phyloP scores from a whole-genome alignment of 1,284 basidiomycete species.

The Sanghuangporus sanghuang region DNA sequence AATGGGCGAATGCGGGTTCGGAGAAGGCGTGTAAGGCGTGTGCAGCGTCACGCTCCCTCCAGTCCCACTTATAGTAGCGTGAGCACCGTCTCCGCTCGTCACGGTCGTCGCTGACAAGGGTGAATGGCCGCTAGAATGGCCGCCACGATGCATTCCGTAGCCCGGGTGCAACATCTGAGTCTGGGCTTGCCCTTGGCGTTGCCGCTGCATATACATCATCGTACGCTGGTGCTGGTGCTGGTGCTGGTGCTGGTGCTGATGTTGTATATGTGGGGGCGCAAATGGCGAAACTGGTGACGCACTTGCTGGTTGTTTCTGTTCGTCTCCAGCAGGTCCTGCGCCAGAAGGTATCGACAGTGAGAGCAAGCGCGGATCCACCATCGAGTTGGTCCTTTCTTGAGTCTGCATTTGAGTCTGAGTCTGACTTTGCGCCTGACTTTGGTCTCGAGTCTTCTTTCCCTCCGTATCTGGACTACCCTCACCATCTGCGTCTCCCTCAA shows the following conservation, averaged over 20 bases:
- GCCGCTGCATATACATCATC: slow-evolving; percentile 21
- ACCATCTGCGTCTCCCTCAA: slow-evolving; percentile 8
- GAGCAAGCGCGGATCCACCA: slow-evolving; percentile 1
- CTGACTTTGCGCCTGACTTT: neutral
- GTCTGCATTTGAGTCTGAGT: neutral
- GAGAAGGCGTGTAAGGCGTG: slow-evolving; percentile 11
- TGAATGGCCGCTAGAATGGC: neutral
- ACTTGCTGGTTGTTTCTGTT: neutral
- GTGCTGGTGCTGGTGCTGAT: neutral
- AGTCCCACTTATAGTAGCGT: too few relatives aligned
- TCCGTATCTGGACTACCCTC: slow-evolving; percentile 5
- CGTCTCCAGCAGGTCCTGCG: neutral
- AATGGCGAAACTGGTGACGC: slow-evolving; percentile 19
- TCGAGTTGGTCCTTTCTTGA: neutral
- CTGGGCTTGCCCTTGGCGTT: slow-evolving; percentile 24
- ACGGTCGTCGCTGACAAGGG: slow-evolving; percentile 3
- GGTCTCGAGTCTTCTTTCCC: neutral
- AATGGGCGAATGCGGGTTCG: slow-evolving; percentile 6
- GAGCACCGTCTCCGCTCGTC: too few relatives aligned
- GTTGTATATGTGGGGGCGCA: slow-evolving; percentile 13
- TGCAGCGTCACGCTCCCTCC: slow-evolving; percentile 12
- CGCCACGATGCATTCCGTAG: neutral
- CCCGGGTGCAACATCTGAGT: slow-evolving; percentile 21
- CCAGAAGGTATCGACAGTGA: slow-evolving; percentile 6
- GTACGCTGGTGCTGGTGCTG: neutral